These are phyloP conservation scores for Epichloe coenophiala DNA, from an alignment of 2,329 filamentous ascomycete species.

Conservation along the genomic window DNA sequence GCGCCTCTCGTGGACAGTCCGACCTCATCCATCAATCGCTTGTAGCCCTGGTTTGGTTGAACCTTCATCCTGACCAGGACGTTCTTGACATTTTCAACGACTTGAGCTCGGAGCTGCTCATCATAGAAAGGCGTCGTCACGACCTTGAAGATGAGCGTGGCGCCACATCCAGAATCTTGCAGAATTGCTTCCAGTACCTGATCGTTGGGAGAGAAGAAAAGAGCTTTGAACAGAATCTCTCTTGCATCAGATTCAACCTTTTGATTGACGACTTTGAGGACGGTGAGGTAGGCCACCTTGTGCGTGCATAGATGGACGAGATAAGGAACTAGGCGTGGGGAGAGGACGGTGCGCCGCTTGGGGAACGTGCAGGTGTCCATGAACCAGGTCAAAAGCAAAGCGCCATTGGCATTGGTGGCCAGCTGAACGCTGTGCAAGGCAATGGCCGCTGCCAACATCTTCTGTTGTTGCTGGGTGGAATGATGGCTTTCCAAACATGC, in stretches of 20 bases:
- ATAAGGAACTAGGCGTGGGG: slow-evolving; percentile 82
- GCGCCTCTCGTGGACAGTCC: slow-evolving; percentile 60
- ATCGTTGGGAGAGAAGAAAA: slow-evolving; percentile 86
- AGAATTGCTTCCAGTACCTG: slow-evolving; percentile 81
- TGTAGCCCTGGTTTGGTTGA: slow-evolving; percentile 90
- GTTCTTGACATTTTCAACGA: slow-evolving; percentile 82
- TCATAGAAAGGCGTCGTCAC: slow-evolving; percentile 96
- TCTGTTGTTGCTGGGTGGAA: slow-evolving; percentile 86
- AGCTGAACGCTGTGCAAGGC: slow-evolving; percentile 94
- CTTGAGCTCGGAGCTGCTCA: slow-evolving; percentile 73
- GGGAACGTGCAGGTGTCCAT: slow-evolving; percentile 96
- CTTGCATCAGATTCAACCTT: slow-evolving; percentile 86
- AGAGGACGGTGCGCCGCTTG: slow-evolving; percentile 76
- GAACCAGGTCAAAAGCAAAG: slow-evolving; percentile 91
- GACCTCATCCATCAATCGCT: slow-evolving; percentile 97
- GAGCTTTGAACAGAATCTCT: slow-evolving; percentile 74
- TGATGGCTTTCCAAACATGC: slow-evolving; percentile 95
- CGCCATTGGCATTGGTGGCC: slow-evolving; percentile 91
- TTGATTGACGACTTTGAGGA: slow-evolving; percentile 97
- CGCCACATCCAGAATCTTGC: slow-evolving; percentile 79
- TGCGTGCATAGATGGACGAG: slow-evolving; percentile 93
- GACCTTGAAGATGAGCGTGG: slow-evolving; percentile 96
- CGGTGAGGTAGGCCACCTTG: slow-evolving; percentile 94
- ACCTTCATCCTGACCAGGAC: slow-evolving; percentile 85
- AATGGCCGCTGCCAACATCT: slow-evolving; percentile 86